These are phyloP conservation scores for Whalleya microplaca DNA, from an alignment of 2,329 filamentous ascomycete genomes.

Conservation along the genomic window DNA sequence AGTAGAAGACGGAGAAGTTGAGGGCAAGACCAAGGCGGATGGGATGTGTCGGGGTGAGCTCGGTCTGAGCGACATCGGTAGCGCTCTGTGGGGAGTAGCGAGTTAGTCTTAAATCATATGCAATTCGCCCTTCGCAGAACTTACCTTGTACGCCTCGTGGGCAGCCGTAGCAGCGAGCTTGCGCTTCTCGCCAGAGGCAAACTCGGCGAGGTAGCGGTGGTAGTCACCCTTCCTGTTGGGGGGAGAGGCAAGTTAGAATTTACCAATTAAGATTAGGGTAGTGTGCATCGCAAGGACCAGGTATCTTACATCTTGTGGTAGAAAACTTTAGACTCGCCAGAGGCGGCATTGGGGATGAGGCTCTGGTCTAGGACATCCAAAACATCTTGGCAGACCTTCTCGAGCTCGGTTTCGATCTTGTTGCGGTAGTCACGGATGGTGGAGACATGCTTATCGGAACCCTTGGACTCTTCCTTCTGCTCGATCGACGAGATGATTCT, in stretches of 20 bases:
- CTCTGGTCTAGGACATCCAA: conserved; percentile 91
- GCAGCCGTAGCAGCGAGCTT: conserved; percentile 85
- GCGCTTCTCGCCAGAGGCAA: conserved; percentile 89
- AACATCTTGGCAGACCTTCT: conserved; percentile 97
- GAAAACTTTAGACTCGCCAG: conserved; percentile 99
- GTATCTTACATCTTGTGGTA: conserved; percentile 97
- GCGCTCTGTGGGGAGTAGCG: conserved; percentile 67
- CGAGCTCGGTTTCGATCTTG: conserved; percentile 97
- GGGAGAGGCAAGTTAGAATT: conserved; percentile 10
- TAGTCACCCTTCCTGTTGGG: conserved; percentile 88
- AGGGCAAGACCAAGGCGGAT: conserved; percentile 96
- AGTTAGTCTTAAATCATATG: conserved; percentile 15
- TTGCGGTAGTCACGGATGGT: conserved; percentile 97
- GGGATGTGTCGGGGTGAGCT: conserved; percentile 95
- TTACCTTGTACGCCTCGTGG: conserved; percentile 97
- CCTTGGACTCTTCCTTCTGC: conserved; percentile 99
- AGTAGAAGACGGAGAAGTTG: conserved; percentile 99
- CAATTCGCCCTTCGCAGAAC: conserved; percentile 23
- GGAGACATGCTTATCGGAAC: conserved; percentile 89
- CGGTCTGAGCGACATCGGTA: conserved; percentile 96
- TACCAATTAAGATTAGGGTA: conserved; percentile 2
- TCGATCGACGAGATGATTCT: conserved; percentile 99
- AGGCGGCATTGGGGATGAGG: conserved; percentile 93
- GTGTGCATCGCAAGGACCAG: not conserved
- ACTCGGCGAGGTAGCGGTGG: conserved; percentile 94